phyloP scores from a whole-genome alignment of 106 monocot genomes.

The Triglochin maritima region DNA sequence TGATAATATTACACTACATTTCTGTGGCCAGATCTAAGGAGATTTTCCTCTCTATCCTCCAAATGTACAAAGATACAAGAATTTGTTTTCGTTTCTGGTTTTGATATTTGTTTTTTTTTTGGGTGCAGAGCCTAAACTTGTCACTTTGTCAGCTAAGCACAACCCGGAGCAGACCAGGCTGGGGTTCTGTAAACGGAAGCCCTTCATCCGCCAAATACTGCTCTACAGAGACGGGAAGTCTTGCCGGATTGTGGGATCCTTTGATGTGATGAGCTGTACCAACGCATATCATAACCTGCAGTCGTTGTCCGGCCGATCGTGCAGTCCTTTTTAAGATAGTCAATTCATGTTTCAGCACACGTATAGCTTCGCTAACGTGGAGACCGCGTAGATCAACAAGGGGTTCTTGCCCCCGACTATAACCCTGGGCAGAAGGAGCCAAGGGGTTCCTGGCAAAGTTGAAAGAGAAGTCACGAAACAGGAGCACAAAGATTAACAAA shows the following conservation, averaged over 20 bases:
- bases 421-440: slow-evolving; percentile 23
- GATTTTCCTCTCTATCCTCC: background rate
- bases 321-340: slow-evolving; percentile 35
- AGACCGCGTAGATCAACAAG: slow-evolving; percentile 84
- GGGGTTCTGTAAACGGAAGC: slow-evolving; percentile 48
- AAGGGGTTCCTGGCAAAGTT: slow-evolving; percentile 33
- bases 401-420: slow-evolving; percentile 34
- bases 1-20: too few species aligned
- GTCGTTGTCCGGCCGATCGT: slow-evolving; percentile 37
- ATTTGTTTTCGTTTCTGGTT: too few species aligned
- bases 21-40: background rate
- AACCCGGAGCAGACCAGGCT: slow-evolving; percentile 73
- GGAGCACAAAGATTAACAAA: too few species aligned
- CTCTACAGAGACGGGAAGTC: slow-evolving; percentile 69
- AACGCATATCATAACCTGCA: slow-evolving; percentile 68
- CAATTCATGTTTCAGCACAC: slow-evolving; percentile 70
- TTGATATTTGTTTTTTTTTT: background rate
- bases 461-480: too few species aligned
- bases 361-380: slow-evolving; percentile 75
- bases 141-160: slow-evolving; percentile 35
- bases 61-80: slow-evolving; percentile 1
- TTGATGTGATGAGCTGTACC: slow-evolving; percentile 80
- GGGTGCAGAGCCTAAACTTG: background rate
- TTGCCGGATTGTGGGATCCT: slow-evolving; percentile 59
- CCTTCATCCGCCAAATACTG: slow-evolving; percentile 67